Conservation (phyloP, 345 rosid genomes). For the Garcia nutans region DNA sequence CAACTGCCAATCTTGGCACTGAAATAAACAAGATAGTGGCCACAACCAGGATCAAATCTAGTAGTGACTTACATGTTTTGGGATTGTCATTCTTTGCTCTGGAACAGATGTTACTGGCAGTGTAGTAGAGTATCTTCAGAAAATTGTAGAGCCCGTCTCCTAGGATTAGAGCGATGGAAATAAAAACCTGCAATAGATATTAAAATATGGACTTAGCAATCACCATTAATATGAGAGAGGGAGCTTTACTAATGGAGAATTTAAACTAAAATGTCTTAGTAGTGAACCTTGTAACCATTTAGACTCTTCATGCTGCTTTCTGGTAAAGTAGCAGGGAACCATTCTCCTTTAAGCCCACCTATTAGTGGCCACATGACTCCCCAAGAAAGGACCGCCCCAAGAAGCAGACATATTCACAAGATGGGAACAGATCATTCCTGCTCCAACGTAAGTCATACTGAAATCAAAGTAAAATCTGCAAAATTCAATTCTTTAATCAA, state of each 20-base stretch:
- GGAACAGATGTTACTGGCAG: slow-evolving; percentile 46
- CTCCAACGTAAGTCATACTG: slow-evolving; percentile 85
- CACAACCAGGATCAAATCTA: neutral
- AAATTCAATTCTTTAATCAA: slow-evolving; percentile 25
- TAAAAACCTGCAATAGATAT: slow-evolving; percentile 56
- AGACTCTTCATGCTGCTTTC: slow-evolving; percentile 84
- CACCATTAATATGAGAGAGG: neutral
- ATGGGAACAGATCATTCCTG: slow-evolving; percentile 99
- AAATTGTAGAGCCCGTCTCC: slow-evolving; percentile 96
- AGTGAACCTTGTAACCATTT: slow-evolving; percentile 76
- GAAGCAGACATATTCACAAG: slow-evolving; percentile 81
- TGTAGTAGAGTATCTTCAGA: slow-evolving; percentile 63
- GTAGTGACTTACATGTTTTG: slow-evolving; percentile 39
- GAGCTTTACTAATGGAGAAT: neutral
- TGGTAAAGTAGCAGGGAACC: slow-evolving; percentile 57
- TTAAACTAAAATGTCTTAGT: neutral
- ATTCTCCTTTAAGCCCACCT: slow-evolving; percentile 57
- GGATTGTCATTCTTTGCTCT: slow-evolving; percentile 30
- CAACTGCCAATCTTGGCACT: neutral
- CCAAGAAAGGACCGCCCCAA: slow-evolving; percentile 90
- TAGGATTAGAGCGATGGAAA: slow-evolving; percentile 76
- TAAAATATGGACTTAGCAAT: neutral
- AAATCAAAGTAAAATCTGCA: slow-evolving; percentile 90
- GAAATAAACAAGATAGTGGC: neutral
- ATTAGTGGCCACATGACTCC: slow-evolving; percentile 97